Conservation (phyloP, 2,329 filamentous ascomycete species). For the Endoconidiophora laricicola region DNA sequence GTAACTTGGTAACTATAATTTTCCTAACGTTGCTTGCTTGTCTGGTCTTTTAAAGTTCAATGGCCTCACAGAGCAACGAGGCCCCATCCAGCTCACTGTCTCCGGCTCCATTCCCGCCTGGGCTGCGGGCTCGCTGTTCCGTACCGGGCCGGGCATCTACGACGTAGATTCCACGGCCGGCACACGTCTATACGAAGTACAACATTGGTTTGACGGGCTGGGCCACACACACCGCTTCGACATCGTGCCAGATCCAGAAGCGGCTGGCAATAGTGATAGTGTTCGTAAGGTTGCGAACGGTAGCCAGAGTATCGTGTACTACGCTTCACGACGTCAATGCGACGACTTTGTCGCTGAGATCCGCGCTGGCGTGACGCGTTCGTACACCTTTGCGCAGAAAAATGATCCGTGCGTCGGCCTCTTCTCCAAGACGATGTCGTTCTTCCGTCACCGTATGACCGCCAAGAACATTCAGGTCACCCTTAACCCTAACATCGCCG, state of each 20-base stretch:
- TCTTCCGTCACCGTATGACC: conserved; percentile 28
- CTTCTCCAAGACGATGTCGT: conserved; percentile 53
- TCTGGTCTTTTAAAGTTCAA: conserved; percentile 38
- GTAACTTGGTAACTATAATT: background rate
- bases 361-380: conserved; percentile 38
- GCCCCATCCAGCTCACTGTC: conserved; percentile 46
- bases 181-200: conserved; percentile 33
- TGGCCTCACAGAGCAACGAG: conserved; percentile 45
- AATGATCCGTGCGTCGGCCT: conserved; percentile 58
- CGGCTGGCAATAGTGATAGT: background rate
- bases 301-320: conserved; percentile 31
- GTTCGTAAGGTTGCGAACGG: background rate
- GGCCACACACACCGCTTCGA: conserved; percentile 57
- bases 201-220: conserved; percentile 73
- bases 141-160: conserved; percentile 55
- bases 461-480: conserved; percentile 49
- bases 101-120: conserved; percentile 53
- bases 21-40: background rate
- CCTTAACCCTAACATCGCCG: conserved; percentile 47
- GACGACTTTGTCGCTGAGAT: conserved; percentile 46
- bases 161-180: conserved; percentile 28
- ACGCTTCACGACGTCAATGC: conserved; percentile 54
- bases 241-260: conserved; percentile 28
- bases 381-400: conserved; percentile 52
- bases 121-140: conserved; percentile 54